Evolutionary conservation across 2,329 filamentous ascomycete species (phyloP), one percentile per base, ranked within the genome.

Genomic region (Apiospora koreana): DNA sequence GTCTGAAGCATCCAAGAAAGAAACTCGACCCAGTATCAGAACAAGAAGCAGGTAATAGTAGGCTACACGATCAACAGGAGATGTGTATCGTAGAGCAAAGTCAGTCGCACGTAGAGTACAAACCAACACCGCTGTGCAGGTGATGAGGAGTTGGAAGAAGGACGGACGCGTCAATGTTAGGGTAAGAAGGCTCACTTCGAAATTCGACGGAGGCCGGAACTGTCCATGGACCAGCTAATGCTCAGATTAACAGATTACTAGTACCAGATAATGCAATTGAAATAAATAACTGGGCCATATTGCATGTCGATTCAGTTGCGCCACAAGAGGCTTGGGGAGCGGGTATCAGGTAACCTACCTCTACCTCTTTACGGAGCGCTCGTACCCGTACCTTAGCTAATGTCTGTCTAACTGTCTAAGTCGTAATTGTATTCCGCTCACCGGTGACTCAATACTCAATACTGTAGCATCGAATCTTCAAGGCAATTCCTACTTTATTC

Each of bases 101-200:
- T 62, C 31, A 62, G 54, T 62, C 31, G 54, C 54, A 62, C 54
- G 31, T 62, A 38, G 35, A n/a, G 54, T 62, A 62, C 54, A 62
- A 38, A 62, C 54, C 54, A n/a, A 62, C 28, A n/a, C 54, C n/a
- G 54, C 54, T 21, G 31, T 23, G 31, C 54, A 62, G 54, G 16
- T 23, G 18, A 38, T 62, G 10, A 21, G 28, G 18, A 38, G 21
- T 38, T 38, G 54, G 28, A 62, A 6, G 54, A 62, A 31, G 54
- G 35, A 38, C 54, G 54, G 35, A 38, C 54, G 54, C 54, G 54
- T 62, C 54, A 54, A 38, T 18, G 54, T 62, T 62, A 38, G 54
- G 21, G 31, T 38, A 9, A 18, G 54, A 62, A n/a, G 54, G 54
- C 54, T 12, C 35, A 18, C 28, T 62, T 18, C 31, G 1, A 62